These are phyloP conservation scores for Dichotomopilus funicola DNA, from an alignment of 2,329 filamentous ascomycete species.

Conservation along the genomic window DNA sequence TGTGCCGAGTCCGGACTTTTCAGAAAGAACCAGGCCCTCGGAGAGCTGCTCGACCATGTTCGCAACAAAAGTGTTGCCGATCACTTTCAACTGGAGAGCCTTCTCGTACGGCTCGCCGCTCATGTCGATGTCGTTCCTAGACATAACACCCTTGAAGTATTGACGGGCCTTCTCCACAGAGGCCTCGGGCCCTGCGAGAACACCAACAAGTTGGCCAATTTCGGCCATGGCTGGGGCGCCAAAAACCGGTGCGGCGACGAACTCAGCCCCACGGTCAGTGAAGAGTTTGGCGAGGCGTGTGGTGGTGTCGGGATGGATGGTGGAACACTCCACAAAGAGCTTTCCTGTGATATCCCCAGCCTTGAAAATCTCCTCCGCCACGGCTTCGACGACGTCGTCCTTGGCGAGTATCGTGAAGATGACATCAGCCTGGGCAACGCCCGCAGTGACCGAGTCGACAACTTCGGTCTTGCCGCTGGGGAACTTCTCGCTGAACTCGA, in stretches of 20 bases:
- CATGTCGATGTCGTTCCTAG: constrained; percentile 63
- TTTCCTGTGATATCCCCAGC: constrained; percentile 56
- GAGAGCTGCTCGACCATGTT: constrained; percentile 75
- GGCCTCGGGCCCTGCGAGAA: constrained; percentile 59
- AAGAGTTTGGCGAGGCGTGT: constrained; percentile 56
- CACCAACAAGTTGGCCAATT: constrained; percentile 62
- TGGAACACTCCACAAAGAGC: constrained; percentile 81
- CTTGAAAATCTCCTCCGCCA: constrained; percentile 52
- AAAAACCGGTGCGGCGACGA: constrained; percentile 67
- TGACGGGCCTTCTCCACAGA: constrained; percentile 60
- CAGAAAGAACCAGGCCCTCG: constrained; percentile 71
- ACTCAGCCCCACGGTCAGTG: constrained; percentile 56
- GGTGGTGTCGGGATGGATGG: constrained; percentile 77
- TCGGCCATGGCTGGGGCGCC: constrained; percentile 66
- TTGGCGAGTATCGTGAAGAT: constrained; percentile 79
- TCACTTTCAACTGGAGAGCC: constrained; percentile 67
- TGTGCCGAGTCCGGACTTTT: constrained; percentile 70
- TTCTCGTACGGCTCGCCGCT: constrained; percentile 60
- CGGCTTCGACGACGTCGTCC: constrained; percentile 63
- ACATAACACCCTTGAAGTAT: constrained; percentile 67
- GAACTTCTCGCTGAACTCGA: constrained; percentile 56
- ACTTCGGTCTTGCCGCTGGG: constrained; percentile 57
- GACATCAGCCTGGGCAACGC: constrained; percentile 62
- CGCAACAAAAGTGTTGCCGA: constrained; percentile 81
- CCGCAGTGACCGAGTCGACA: constrained; percentile 57